Conservation (phyloP, 805 yeast genomes). For the Kluyveromyces aestuarii region DNA sequence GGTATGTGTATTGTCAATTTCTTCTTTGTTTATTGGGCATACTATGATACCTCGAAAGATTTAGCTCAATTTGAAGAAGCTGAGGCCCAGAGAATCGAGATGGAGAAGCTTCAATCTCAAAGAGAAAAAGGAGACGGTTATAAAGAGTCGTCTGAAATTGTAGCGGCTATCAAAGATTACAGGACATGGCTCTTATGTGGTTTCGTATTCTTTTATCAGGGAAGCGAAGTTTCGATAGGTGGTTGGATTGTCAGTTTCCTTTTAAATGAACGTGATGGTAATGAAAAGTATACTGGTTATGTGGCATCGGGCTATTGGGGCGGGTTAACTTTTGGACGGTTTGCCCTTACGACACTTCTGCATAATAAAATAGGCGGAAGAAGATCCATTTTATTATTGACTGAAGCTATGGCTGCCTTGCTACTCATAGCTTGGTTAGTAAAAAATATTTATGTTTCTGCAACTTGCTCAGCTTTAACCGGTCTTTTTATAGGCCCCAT, state of each 20-base stretch:
- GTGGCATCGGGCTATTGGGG: constrained; percentile 61
- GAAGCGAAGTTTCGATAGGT: constrained; percentile 53
- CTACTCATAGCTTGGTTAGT: constrained; percentile 41
- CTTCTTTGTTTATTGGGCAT: constrained; percentile 32
- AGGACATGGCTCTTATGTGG: constrained; percentile 45
- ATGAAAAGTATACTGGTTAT: constrained; percentile 37
- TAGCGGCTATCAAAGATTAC: constrained; percentile 32
- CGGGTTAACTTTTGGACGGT: constrained; percentile 51
- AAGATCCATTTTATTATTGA: constrained; percentile 33
- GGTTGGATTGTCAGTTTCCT: constrained; percentile 60
- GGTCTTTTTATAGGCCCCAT: constrained; percentile 53
- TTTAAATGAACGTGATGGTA: constrained; percentile 41
- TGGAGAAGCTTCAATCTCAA: neutral
- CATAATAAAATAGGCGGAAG: constrained; percentile 36
- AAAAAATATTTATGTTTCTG: constrained; percentile 36
- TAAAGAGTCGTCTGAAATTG: constrained; percentile 21
- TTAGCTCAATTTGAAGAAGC: constrained; percentile 21
- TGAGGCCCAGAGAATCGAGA: constrained; percentile 5
- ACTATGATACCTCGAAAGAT: constrained; percentile 38
- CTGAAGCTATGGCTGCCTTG: constrained; percentile 29
- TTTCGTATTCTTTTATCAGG: constrained; percentile 51
- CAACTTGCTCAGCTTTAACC: constrained; percentile 36
- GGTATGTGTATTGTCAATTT: constrained; percentile 32
- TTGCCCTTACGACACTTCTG: constrained; percentile 36
- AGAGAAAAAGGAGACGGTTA: neutral